A percentile compares a stretch with the other conserved stretches of the same genome.
Conservation (phyloP, 164 flowering plant species). For the Amborella trichopoda region DNA sequence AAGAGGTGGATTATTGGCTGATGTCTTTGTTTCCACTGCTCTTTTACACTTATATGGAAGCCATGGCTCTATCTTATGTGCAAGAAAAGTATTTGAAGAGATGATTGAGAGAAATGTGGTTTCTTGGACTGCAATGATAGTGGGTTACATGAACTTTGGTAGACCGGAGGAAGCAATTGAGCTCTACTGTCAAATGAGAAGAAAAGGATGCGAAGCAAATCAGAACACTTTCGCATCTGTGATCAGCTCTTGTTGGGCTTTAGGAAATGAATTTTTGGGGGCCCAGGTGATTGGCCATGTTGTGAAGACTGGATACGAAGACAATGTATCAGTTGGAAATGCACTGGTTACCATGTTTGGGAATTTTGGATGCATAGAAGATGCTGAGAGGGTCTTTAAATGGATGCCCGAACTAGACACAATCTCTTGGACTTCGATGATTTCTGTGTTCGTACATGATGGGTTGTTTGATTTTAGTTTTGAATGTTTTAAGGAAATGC, state of each 20-base stretch:
- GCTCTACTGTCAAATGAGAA: conserved; percentile 36
- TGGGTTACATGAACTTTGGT: conserved; percentile 32
- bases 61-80: conserved; percentile 10
- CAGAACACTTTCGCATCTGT: conserved; percentile 45
- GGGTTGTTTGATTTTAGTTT: conserved; percentile 31
- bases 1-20: conserved; percentile 38
- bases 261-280: conserved; percentile 43
- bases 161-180: conserved; percentile 26
- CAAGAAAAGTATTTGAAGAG: conserved; percentile 35
- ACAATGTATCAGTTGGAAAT: conserved; percentile 48
- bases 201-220: conserved; percentile 35
- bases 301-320: conserved; percentile 33
- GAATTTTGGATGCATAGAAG: conserved; percentile 26
- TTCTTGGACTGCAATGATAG: conserved; percentile 88
- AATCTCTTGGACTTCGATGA: conserved; percentile 83
- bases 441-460: conserved; percentile 48
- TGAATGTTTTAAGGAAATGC: conserved; percentile 38
- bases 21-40: conserved; percentile 68
- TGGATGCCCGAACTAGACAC: conserved; percentile 50
- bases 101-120: conserved; percentile 45
- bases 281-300: conserved; percentile 59
- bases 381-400: conserved; percentile 37
- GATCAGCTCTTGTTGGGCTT: conserved; percentile 43
- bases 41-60: conserved; percentile 65
- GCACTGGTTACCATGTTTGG: conserved; percentile 69